phyloP scores from a whole-genome alignment of 257 asterid genomes.

The Rhazya stricta region DNA sequence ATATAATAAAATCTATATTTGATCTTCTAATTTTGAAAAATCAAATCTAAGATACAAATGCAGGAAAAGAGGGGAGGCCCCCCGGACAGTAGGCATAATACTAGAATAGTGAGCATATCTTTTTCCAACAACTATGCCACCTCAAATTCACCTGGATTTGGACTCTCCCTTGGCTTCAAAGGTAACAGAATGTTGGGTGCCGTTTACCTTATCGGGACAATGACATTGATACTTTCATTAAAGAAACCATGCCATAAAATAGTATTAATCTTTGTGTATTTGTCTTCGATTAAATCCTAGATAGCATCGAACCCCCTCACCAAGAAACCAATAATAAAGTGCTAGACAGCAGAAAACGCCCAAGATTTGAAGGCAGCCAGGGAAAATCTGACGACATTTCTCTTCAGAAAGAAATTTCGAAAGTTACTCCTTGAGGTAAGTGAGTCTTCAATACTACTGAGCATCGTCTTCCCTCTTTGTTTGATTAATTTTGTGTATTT shows the following conservation, averaged over 20 bases:
- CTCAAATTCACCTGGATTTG: conserved; percentile 3
- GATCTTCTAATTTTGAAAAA: no score
- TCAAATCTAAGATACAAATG: no score
- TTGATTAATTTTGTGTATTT: neutral
- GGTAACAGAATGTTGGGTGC: conserved; percentile 1
- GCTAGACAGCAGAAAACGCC: neutral
- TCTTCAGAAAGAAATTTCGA: neutral
- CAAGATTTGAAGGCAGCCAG: neutral
- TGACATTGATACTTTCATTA: neutral
- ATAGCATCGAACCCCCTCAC: neutral
- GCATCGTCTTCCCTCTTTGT: neutral
- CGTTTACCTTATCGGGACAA: neutral
- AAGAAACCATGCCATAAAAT: neutral
- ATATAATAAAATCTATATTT: no score
- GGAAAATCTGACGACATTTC: neutral
- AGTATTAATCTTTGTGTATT: neutral
- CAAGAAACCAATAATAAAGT: neutral
- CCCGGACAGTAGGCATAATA: neutral
- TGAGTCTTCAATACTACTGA: neutral
- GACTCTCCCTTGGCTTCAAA: conserved; percentile 7
- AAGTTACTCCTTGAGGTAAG: neutral
- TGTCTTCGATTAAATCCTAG: neutral
- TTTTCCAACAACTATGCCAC: conserved; percentile 2
- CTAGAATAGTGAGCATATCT: neutral
- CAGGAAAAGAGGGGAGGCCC: neutral